Evolutionary conservation across 1,284 basidiomycete genomes (phyloP), one percentile per base, ranked within the genome.

Genomic region (Cerioporus squamosus): DNA sequence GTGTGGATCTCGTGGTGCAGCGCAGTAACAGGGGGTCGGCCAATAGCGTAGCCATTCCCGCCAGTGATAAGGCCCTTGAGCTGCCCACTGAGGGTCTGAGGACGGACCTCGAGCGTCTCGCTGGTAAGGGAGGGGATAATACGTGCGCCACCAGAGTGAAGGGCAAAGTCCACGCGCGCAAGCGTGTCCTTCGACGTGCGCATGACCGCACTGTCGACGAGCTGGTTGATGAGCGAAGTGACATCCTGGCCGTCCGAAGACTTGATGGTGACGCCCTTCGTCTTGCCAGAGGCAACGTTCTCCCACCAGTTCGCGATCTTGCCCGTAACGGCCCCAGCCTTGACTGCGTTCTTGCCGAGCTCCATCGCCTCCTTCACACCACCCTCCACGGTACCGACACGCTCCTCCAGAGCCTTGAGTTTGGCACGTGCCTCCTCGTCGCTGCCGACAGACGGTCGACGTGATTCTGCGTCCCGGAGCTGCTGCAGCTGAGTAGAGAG

Each of bases 81-180:
- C 44, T 80, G 77, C 8, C 76, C 74, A 2, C 71, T 68, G 46
- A 84, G 43, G 6, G 76, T 78, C 2, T 70, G 69, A 0, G 87
- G 84, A 17, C 78, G 79, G 49, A 94, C 74, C 65, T 91, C 86
- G 54, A 89, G 84, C 3, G 94, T 93, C 17, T 82, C 79, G 42
- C 88, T 90, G 0, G 96, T 98, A 52, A 94, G 82, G 0, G 83
- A 81, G 0, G 94, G 94, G 44, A 98, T 87, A 60, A 95, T 79
- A 0, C 85, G 79, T 0, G 85, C 96, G 8, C 96, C 96, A 2
- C 84, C 85, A 6, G 93, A 91, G 72, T 90, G 88, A 5, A 95
- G 77, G 0, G 97, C 96, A 69, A 86, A 97, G 75, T 99, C 97
- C 0, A 90, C 78, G 43, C 85, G 85, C 0, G 85, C 92, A 43